These are phyloP conservation scores for Mortierella hygrophila DNA, from an alignment of 192 early-diverging fungal species.

Conservation along the genomic window DNA sequence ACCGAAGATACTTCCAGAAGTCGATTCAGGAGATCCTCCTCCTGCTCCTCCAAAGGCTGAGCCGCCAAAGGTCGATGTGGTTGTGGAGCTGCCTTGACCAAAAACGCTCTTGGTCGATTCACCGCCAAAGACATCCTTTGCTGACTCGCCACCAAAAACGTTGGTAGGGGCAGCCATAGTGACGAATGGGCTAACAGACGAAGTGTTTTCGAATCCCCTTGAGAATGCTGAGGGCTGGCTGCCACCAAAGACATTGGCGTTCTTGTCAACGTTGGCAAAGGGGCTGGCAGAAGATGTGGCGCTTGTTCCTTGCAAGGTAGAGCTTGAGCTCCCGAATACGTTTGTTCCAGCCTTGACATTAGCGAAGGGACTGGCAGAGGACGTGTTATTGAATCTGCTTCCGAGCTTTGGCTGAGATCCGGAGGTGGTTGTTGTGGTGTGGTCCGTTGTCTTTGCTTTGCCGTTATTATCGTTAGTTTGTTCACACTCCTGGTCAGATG, in stretches of 20 bases:
- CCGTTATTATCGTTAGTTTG: not conserved
- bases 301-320: constrained; percentile 12
- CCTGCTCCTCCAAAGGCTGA: constrained; percentile 4
- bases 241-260: constrained; percentile 21
- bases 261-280: constrained; percentile 27
- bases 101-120: constrained; percentile 27
- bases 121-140: constrained; percentile 35
- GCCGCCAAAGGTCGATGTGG: constrained; percentile 1
- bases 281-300: constrained; percentile 32
- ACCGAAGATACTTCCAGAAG: constrained; percentile 46
- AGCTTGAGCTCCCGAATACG: constrained; percentile 44
- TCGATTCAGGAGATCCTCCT: constrained; percentile 16
- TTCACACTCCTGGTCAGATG: constrained; percentile 20
- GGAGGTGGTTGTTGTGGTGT: constrained; percentile 2
- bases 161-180: constrained; percentile 24
- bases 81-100: constrained; percentile 19
- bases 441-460: not conserved
- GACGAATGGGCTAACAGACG: constrained; percentile 40
- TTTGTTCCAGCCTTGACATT: constrained; percentile 23
- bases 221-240: constrained; percentile 24
- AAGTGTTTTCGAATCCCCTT: constrained; percentile 41
- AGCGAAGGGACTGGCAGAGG: constrained; percentile 38
- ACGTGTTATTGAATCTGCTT: constrained; percentile 34
- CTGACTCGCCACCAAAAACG: constrained; percentile 28
- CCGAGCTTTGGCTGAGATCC: constrained; percentile 6